Percentiles rank a stretch among this genome's conserved stretches.
These are phyloP conservation scores for Cercospora berteroae DNA, from an alignment of 2,329 filamentous ascomycete genomes.

Conservation along the genomic window DNA sequence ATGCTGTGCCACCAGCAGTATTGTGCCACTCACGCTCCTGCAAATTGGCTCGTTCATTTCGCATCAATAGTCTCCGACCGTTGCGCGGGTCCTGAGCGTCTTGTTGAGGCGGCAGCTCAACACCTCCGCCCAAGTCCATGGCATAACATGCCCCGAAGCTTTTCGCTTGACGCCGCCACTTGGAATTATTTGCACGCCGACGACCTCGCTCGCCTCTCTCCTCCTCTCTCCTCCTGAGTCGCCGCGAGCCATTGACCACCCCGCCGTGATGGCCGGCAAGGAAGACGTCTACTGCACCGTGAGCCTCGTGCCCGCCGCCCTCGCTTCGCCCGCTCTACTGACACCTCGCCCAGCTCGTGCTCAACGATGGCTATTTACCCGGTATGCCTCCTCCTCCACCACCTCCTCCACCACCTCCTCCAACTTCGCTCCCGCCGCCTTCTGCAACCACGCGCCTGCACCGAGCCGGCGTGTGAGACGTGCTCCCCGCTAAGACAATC, in stretches of 20 bases:
- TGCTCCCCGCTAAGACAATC: conserved; percentile 19
- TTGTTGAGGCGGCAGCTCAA: conserved; percentile 1
- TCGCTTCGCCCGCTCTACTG: background rate
- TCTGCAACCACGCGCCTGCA: conserved; percentile 4
- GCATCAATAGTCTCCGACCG: background rate
- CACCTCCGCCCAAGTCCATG: background rate
- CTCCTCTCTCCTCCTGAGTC: background rate
- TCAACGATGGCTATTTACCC: conserved; percentile 90
- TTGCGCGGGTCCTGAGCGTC: background rate
- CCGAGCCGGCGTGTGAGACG: background rate
- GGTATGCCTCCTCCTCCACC: conserved; percentile 55
- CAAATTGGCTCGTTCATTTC: background rate
- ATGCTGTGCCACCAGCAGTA: background rate
- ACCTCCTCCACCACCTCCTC: background rate
- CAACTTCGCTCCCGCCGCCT: background rate
- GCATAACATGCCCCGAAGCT: background rate
- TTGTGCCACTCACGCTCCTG: background rate
- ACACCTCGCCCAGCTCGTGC: conserved; percentile 65
- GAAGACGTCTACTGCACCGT: conserved; percentile 68
- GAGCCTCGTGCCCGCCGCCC: conserved; percentile 31
- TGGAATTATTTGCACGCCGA: background rate
- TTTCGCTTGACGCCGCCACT: background rate
- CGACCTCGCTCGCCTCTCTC: background rate
- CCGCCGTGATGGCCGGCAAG: conserved; percentile 31
- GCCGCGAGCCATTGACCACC: background rate